A percentile compares a stretch with the other conserved stretches of the same genome.
Conservation (phyloP, 768 basidiomycete genomes). For the Rhodotorula babjevae region DNA sequence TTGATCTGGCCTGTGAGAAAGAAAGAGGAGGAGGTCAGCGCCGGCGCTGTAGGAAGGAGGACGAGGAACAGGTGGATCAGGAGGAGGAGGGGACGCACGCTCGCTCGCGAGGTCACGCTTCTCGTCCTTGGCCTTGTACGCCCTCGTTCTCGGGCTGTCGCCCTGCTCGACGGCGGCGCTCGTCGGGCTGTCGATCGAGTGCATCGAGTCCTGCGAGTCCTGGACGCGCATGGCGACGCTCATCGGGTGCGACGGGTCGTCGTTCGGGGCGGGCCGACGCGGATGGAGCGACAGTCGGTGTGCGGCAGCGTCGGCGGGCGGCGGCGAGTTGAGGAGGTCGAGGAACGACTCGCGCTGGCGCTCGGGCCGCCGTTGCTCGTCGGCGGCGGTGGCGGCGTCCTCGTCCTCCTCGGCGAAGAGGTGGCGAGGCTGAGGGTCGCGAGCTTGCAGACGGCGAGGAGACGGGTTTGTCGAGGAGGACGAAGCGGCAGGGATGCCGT, state of each 20-base stretch:
- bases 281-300: neutral
- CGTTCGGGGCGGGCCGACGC: neutral
- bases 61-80: too few relatives aligned
- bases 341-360: constrained; percentile 1
- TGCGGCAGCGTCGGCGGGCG: neutral
- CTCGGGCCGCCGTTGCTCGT: neutral
- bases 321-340: constrained; percentile 18
- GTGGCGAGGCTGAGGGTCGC: constrained; percentile 11
- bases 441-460: constrained; percentile 7
- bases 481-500: neutral
- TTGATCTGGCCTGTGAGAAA: constrained; percentile 24
- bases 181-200: neutral
- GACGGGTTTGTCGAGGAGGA: constrained; percentile 3
- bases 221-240: constrained; percentile 17
- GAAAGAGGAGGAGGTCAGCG: neutral
- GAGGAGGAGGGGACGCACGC: constrained; percentile 1
- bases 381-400: neutral
- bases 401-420: constrained; percentile 23
- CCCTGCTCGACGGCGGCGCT: neutral
- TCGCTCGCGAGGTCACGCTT: constrained; percentile 23
- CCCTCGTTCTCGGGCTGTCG: neutral
- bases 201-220: constrained; percentile 1
- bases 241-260: constrained; percentile 1
- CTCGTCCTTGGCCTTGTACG: constrained; percentile 35
- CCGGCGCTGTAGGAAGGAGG: neutral